Evolutionary conservation across 108 stramenopile genomes (phyloP).

Genomic region (Nitzschia putrida): DNA sequence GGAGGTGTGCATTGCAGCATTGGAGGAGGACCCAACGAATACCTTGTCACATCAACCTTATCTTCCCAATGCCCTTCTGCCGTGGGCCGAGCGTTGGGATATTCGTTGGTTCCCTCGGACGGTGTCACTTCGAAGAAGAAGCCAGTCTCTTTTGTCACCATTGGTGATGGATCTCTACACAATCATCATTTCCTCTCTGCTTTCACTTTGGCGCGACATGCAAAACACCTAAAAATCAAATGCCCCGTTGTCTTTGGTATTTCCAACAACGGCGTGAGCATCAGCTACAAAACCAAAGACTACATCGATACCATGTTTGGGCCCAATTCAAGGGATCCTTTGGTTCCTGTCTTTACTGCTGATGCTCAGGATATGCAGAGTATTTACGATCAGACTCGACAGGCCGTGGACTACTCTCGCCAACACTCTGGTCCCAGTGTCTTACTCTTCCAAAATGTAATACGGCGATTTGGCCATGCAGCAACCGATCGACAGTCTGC

Average conservation of each 20-base stretch:
- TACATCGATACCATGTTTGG: constrained; percentile 61
- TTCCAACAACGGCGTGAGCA: constrained; percentile 79
- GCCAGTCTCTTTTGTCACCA: constrained; percentile 69
- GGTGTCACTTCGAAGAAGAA: constrained; percentile 14
- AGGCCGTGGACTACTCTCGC: constrained; percentile 62
- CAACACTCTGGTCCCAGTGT: constrained; percentile 60
- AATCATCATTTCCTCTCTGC: constrained; percentile 83
- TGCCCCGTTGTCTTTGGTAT: constrained; percentile 84
- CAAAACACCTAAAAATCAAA: constrained; percentile 61
- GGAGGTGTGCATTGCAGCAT: constrained; percentile 86
- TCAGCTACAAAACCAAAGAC: constrained; percentile 63
- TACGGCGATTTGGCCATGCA: constrained; percentile 87
- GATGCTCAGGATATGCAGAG: constrained; percentile 70
- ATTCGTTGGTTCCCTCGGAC: constrained; percentile 45
- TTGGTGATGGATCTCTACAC: constrained; percentile 86
- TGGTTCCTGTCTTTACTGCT: constrained; percentile 56
- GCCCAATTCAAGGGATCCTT: constrained; percentile 16
- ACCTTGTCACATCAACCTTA: constrained; percentile 75
- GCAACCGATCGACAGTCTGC: constrained; percentile 83
- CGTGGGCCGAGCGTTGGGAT: constrained; percentile 81
- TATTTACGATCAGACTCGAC: constrained; percentile 69
- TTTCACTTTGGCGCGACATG: constrained; percentile 73
- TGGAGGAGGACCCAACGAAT: constrained; percentile 57
- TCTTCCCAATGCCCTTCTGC: constrained; percentile 85
- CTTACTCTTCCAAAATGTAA: constrained; percentile 56